Evolutionary conservation across 2,329 filamentous ascomycete genomes (phyloP).

Genomic region (Westerdykella ornata): DNA sequence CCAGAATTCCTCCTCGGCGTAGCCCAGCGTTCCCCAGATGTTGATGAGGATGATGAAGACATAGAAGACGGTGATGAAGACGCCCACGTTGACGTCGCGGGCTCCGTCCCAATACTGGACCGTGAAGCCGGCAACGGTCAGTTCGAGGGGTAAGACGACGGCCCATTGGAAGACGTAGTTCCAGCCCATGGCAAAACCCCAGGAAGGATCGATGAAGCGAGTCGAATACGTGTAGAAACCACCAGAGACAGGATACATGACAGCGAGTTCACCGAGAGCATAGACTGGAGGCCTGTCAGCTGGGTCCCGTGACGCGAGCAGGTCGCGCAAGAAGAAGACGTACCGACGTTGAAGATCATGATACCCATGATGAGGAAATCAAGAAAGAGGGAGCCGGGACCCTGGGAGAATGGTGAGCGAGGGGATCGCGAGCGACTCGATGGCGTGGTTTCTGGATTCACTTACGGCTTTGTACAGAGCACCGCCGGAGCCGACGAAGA

Average conservation of each 20-base stretch:
- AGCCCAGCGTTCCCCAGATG: slow-evolving; percentile 36
- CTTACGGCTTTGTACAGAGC: slow-evolving; percentile 49
- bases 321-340: slow-evolving; percentile 6
- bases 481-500: slow-evolving; percentile 55
- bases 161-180: slow-evolving; percentile 36
- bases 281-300: slow-evolving; percentile 46
- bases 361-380: slow-evolving; percentile 38
- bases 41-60: slow-evolving; percentile 36
- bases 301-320: not conserved
- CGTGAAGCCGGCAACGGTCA: slow-evolving; percentile 35
- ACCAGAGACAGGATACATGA: slow-evolving; percentile 53
- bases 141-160: slow-evolving; percentile 36
- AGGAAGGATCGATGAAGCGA: slow-evolving; percentile 59
- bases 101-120: slow-evolving; percentile 32
- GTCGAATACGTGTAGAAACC: slow-evolving; percentile 47
- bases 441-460: slow-evolving; percentile 9
- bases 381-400: slow-evolving; percentile 30
- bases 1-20: slow-evolving; percentile 40
- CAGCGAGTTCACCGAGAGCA: slow-evolving; percentile 48
- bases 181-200: slow-evolving; percentile 36
- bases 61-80: slow-evolving; percentile 37
- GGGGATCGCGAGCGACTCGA: slow-evolving; percentile 11
- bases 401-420: slow-evolving; percentile 12
- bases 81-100: slow-evolving; percentile 13
- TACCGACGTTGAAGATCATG: slow-evolving; percentile 38